Percentiles rank a stretch among this genome's conserved stretches.
These are phyloP conservation scores for Aspergillus ochraceus DNA, from an alignment of 2,329 filamentous ascomycete species.

Conservation along the genomic window DNA sequence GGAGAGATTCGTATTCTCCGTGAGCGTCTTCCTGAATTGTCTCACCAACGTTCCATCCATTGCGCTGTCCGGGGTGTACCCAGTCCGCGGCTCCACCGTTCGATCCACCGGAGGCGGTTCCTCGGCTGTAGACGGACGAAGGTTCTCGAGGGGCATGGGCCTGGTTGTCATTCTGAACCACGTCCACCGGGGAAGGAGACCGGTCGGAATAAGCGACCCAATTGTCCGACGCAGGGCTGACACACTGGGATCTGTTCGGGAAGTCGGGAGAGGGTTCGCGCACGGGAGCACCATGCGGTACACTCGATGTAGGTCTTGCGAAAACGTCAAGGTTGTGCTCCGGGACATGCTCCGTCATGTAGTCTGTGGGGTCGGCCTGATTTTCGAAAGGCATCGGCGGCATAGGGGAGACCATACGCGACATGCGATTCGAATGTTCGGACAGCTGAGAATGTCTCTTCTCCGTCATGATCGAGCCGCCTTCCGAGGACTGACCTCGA, in stretches of 20 bases:
- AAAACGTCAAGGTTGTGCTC: constrained; percentile 29
- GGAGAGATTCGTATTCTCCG: constrained; percentile 39
- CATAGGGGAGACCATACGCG: constrained; percentile 32
- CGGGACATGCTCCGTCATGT: constrained; percentile 26
- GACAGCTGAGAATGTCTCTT: constrained; percentile 51
- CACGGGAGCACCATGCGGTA: constrained; percentile 29
- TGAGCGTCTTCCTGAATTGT: constrained; percentile 35
- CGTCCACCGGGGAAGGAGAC: constrained; percentile 29
- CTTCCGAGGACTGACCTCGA: constrained; percentile 62
- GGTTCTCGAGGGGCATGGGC: constrained; percentile 30
- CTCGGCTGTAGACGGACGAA: constrained; percentile 35
- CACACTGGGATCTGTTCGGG: constrained; percentile 32
- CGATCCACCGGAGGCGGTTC: constrained; percentile 26
- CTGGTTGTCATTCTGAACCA: constrained; percentile 21
- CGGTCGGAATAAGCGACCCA: constrained; percentile 43
- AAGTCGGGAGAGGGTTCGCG: constrained; percentile 29
- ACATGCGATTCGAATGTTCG: constrained; percentile 40
- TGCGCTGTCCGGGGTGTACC: constrained; percentile 32
- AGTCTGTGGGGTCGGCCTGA: constrained; percentile 28
- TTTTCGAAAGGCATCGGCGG: constrained; percentile 32
- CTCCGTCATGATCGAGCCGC: constrained; percentile 49
- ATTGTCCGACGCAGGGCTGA: constrained; percentile 41
- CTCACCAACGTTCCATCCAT: constrained; percentile 28
- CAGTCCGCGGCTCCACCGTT: constrained; percentile 35
- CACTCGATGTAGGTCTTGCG: constrained; percentile 32